Evolutionary conservation across 2,329 filamentous ascomycete species (phyloP).

Genomic region (Cordyceps farinosa): DNA sequence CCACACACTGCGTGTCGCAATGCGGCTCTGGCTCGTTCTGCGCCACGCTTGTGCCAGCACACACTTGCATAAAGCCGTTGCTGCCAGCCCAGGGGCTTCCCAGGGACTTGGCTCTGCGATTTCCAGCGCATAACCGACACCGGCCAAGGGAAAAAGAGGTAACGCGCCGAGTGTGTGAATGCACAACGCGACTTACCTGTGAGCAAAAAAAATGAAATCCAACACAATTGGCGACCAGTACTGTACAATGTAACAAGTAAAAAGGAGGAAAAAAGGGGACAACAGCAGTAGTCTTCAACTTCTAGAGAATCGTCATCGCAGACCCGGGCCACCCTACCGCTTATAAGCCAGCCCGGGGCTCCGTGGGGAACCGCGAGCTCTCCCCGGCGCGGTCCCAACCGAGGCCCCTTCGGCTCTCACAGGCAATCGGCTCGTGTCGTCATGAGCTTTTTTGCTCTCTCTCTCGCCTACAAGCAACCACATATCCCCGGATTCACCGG

Average conservation of each 20-base stretch:
- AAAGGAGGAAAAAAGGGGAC: background rate
- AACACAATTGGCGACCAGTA: background rate
- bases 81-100: background rate
- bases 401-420: slow-evolving; percentile 16
- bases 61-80: background rate
- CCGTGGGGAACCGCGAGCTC: slow-evolving; percentile 9
- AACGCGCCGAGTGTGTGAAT: background rate
- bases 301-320: background rate
- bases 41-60: background rate
- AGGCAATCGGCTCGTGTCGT: slow-evolving; percentile 10
- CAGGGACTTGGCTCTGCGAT: no score
- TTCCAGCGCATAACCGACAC: no score
- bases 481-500: background rate
- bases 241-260: background rate
- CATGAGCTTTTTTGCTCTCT: background rate
- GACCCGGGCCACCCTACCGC: slow-evolving; percentile 11
- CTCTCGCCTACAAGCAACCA: background rate
- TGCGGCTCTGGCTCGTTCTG: background rate
- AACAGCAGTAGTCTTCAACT: background rate
- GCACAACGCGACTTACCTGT: background rate
- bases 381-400: background rate
- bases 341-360: slow-evolving; percentile 9
- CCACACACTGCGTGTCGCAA: background rate
- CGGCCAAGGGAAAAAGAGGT: background rate
- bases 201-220: background rate